These are phyloP conservation scores for Aspergillus sp. DNA, from an alignment of 2,329 filamentous ascomycete genomes.

Conservation along the genomic window DNA sequence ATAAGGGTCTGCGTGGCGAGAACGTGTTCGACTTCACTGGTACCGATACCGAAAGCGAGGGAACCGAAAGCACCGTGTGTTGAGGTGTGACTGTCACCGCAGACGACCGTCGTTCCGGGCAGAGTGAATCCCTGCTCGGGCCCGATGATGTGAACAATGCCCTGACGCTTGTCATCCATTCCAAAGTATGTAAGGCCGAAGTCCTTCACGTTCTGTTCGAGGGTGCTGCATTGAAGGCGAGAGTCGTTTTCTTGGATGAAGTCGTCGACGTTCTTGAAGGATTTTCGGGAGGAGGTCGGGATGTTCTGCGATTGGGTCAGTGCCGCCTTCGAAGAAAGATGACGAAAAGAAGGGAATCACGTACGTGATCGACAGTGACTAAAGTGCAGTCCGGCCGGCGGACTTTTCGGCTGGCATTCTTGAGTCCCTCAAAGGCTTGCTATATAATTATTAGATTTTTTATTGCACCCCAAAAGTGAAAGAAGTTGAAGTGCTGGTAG, in stretches of 20 bases:
- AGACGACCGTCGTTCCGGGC: slow-evolving; percentile 93
- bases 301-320: slow-evolving; percentile 66
- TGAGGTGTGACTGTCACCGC: slow-evolving; percentile 96
- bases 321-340: slow-evolving; percentile 13
- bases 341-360: slow-evolving; percentile 34
- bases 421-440: slow-evolving; percentile 96
- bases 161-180: slow-evolving; percentile 91
- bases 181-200: slow-evolving; percentile 98
- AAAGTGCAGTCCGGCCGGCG: slow-evolving; percentile 95
- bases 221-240: slow-evolving; percentile 86
- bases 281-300: slow-evolving; percentile 85
- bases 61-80: slow-evolving; percentile 96
- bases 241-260: slow-evolving; percentile 97
- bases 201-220: slow-evolving; percentile 96
- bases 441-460: slow-evolving; percentile 35
- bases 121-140: slow-evolving; percentile 98
- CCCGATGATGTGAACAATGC: slow-evolving; percentile 97
- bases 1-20: slow-evolving; percentile 94
- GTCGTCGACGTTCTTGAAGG: slow-evolving; percentile 86
- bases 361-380: slow-evolving; percentile 92
- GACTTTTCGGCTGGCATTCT: slow-evolving; percentile 83
- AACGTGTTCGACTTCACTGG: slow-evolving; percentile 97
- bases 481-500: not conserved
- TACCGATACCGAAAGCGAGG: slow-evolving; percentile 95
- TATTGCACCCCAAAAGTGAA: slow-evolving; percentile 14